Conservation (phyloP, 306 rosid species). For the Quercus variabilis region DNA sequence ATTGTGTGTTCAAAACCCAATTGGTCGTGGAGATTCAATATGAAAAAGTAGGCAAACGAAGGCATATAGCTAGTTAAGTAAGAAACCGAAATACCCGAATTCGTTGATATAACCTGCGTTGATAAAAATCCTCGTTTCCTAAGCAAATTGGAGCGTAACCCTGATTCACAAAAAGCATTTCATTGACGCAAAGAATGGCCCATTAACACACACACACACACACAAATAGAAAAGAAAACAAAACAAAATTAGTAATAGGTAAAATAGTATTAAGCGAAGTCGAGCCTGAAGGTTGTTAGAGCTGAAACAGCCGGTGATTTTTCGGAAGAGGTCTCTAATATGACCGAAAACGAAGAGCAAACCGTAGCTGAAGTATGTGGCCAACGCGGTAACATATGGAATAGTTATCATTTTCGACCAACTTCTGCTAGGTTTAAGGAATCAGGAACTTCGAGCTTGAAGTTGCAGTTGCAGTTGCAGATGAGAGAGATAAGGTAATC, state of each 20-base stretch:
- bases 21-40: too few species aligned
- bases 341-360: conserved; percentile 81
- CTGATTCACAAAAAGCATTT: conserved; percentile 17
- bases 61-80: too few species aligned
- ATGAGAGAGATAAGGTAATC: too few species aligned
- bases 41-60: neutral
- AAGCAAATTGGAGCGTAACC: conserved; percentile 89
- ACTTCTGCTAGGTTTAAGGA: too few species aligned
- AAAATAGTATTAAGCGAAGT: neutral
- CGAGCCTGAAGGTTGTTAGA: conserved; percentile 58
- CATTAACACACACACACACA: neutral
- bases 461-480: too few species aligned
- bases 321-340: conserved; percentile 72
- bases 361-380: conserved; percentile 89
- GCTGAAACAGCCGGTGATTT: conserved; percentile 57
- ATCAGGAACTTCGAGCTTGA: too few species aligned
- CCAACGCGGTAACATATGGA: conserved; percentile 76
- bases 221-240: neutral
- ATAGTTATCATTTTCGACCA: conserved; percentile 52
- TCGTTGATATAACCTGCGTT: conserved; percentile 79
- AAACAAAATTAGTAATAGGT: neutral
- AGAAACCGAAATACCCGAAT: conserved; percentile 49
- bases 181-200: too few species aligned
- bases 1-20: too few species aligned
- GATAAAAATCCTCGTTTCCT: conserved; percentile 82